phyloP scores from a whole-genome alignment of 2,329 filamentous ascomycete species.

The Sordariomycetes sp. region DNA sequence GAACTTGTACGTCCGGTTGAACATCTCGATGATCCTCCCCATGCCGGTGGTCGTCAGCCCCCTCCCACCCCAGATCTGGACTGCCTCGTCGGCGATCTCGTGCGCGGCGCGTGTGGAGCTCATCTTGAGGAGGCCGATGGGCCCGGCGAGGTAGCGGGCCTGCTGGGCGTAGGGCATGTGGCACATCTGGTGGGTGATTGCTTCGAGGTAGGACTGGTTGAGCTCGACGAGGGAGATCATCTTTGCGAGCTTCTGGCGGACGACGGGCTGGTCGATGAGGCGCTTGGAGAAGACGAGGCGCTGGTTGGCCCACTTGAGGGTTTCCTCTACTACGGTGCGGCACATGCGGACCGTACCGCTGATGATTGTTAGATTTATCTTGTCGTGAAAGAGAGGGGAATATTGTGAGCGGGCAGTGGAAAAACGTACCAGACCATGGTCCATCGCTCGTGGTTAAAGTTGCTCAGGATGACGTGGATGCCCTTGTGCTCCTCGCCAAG shows the following conservation, averaged over 20 bases:
- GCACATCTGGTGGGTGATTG: constrained; percentile 78
- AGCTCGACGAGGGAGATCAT: constrained; percentile 76
- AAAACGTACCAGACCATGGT: constrained; percentile 51
- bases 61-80: constrained; percentile 77
- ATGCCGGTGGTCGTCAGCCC: constrained; percentile 72
- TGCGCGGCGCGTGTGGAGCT: constrained; percentile 64
- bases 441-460: constrained; percentile 83
- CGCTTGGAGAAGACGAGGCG: constrained; percentile 73
- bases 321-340: constrained; percentile 66
- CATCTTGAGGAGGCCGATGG: constrained; percentile 73
- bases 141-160: constrained; percentile 60
- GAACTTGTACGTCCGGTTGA: constrained; percentile 75
- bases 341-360: constrained; percentile 48
- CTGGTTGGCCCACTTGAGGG: constrained; percentile 80
- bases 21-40: constrained; percentile 73
- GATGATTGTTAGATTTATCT: background rate
- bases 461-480: constrained; percentile 70
- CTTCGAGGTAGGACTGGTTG: constrained; percentile 78
- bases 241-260: constrained; percentile 73
- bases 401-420: constrained; percentile 3
- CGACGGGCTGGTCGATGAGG: constrained; percentile 71
- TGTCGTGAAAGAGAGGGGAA: background rate
- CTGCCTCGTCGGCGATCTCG: constrained; percentile 71
- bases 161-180: constrained; percentile 72
- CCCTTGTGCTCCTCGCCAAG: constrained; percentile 77